Base-by-base conservation (phyloP, 129 eudicot species). In the Chrysanthemum makinoi region DNA sequence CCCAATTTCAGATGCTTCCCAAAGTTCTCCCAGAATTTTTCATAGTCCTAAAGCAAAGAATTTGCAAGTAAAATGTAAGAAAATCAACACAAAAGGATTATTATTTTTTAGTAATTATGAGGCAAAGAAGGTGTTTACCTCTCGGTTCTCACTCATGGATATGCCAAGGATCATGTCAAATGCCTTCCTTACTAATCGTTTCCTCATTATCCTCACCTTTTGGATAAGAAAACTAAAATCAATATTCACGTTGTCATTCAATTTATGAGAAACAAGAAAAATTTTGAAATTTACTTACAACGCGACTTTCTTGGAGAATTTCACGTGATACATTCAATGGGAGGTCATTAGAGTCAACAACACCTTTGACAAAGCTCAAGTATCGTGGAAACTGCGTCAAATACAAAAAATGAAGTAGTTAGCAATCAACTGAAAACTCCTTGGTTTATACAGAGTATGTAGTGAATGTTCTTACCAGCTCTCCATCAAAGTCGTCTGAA, bases 261-360 rank as follows among this genome's bases (percentile, higher is more conserved):
- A 26, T 5, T 18, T 43, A 70, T 71, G 13, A 65, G 17, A 7
- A 4, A 10, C 49, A 52, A 9, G 22, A 7, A 58, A 24, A n/a
- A 43, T 5, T 2, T 10, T 44, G 10, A 18, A 4, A 65, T 75
- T 46, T 58, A 87, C 99, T 94, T 86, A 94, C 99, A 59, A 94
- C 70, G 22, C 98, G 95, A 58, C 98, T 93, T 86, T 89, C 98
- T 81, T 93, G 98, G 59, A 93, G 95, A 68, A 93, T 89, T 80
- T 93, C 98, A 46, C 98, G 96, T 15, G 98, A 93, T 16, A 93
- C 98, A 72, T 93, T 93, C 64, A 93, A 80, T 26, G 98, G 98
- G 72, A 93, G 98, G 73, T 93, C 98, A 76, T 85, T 93, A 11
- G 98, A 93, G 74, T 89, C 98, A 3, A 93, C 98, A 72, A 93